A percentile compares a stretch with the other conserved stretches of the same genome.
Conservation (phyloP, 176 grass and related monocot genomes). For the Oropetium thomaeum region DNA sequence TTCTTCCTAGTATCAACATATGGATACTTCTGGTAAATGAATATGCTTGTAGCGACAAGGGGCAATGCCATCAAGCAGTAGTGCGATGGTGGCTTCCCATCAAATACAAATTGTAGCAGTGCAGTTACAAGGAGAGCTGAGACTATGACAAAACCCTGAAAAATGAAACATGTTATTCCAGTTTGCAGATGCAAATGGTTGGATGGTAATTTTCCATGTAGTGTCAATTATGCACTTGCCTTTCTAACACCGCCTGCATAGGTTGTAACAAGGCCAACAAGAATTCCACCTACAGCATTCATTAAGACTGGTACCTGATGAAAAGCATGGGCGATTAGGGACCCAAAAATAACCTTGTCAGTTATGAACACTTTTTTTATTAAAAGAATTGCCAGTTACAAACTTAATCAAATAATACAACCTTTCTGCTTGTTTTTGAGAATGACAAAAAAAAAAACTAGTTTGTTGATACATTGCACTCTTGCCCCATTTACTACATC, state of each 20-base stretch:
- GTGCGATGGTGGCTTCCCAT: constrained; percentile 73
- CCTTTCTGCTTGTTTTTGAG: constrained; percentile 23
- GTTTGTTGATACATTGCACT: background rate
- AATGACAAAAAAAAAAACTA: too few relatives aligned
- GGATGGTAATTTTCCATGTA: constrained; percentile 14
- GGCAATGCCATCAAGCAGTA: constrained; percentile 76
- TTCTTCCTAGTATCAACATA: constrained; percentile 80
- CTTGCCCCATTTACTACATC: background rate
- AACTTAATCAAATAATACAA: background rate
- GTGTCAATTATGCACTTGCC: constrained; percentile 47
- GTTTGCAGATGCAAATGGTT: constrained; percentile 10
- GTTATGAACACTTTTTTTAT: too few relatives aligned
- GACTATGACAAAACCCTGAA: constrained; percentile 97
- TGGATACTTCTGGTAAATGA: constrained; percentile 98
- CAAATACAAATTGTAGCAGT: constrained; percentile 78
- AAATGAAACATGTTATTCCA: constrained; percentile 31
- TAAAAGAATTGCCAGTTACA: background rate
- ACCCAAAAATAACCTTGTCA: constrained; percentile 7
- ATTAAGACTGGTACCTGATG: constrained; percentile 74
- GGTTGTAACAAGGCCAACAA: constrained; percentile 97
- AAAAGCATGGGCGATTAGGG: constrained; percentile 18
- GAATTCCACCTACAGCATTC: constrained; percentile 94
- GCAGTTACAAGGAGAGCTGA: constrained; percentile 93
- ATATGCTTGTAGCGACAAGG: constrained; percentile 83
- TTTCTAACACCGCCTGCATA: constrained; percentile 93